Evolutionary conservation across 768 basidiomycete genomes (phyloP).

Genomic region (Trametes gibbosa): DNA sequence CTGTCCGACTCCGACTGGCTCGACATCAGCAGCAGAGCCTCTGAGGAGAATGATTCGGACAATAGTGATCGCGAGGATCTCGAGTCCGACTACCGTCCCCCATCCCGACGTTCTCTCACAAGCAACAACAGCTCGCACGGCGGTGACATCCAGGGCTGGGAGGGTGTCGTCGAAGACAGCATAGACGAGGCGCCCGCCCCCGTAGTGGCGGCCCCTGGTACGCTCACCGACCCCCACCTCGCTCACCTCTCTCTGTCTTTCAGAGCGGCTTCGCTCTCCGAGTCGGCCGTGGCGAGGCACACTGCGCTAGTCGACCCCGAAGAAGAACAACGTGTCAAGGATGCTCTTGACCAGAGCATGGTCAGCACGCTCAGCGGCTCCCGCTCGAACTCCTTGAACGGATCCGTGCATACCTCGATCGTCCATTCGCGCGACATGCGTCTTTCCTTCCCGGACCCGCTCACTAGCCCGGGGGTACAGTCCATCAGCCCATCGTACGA

Average conservation of each 20-base stretch:
- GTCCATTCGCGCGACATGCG: conserved; percentile 69
- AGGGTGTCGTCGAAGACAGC: conserved; percentile 67
- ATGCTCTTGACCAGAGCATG: conserved; percentile 79
- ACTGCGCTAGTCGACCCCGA: conserved; percentile 38
- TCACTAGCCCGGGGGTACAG: conserved; percentile 60
- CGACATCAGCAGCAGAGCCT: conserved; percentile 69
- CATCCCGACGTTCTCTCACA: conserved; percentile 66
- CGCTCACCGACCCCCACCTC: conserved; percentile 6
- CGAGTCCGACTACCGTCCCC: conserved; percentile 41
- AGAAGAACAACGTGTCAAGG: conserved; percentile 70
- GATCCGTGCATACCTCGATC: conserved; percentile 42
- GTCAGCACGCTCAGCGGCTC: conserved; percentile 72
- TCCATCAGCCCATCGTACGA: conserved; percentile 56
- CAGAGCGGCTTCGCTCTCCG: conserved; percentile 9
- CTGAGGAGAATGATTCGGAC: conserved; percentile 66
- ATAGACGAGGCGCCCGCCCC: conserved; percentile 42
- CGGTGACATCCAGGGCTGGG: conserved; percentile 75
- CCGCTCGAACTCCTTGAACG: conserved; percentile 58
- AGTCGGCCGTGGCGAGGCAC: conserved; percentile 18
- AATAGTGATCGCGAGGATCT: conserved; percentile 60
- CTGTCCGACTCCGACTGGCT: conserved; percentile 85
- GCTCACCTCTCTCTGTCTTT: conserved; percentile 24
- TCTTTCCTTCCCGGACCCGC: conserved; percentile 80
- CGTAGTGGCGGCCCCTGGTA: neutral
- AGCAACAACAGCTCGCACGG: conserved; percentile 68